Evolutionary conservation across 2,329 filamentous ascomycete genomes (phyloP).

Genomic region (Sporothrix pseudoabietina): DNA sequence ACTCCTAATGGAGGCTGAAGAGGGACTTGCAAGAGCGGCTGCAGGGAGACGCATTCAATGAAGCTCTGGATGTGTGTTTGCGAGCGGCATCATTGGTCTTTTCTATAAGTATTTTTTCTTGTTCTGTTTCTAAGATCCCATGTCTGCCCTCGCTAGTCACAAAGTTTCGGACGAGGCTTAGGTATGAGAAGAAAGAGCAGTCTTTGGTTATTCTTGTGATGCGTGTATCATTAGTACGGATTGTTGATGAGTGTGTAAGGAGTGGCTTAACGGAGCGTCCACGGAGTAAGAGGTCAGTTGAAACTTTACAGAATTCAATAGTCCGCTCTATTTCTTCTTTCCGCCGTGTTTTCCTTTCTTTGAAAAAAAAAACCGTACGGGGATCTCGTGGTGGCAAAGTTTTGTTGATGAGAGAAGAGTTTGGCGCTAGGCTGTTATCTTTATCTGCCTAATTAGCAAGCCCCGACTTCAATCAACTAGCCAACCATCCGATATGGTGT

Average conservation of each 20-base stretch:
- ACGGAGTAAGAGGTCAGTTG: background rate
- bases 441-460: background rate
- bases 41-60: too few relatives aligned
- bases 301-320: background rate
- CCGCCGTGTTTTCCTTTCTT: too few relatives aligned
- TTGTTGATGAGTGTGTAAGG: background rate
- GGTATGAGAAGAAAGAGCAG: too few relatives aligned
- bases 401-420: background rate
- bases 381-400: background rate
- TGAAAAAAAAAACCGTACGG: too few relatives aligned
- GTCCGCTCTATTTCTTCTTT: background rate
- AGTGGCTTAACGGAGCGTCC: background rate
- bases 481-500: slow-evolving; percentile 33
- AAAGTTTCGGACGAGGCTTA: too few relatives aligned
- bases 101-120: too few relatives aligned
- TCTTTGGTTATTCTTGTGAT: background rate
- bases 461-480: background rate
- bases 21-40: too few relatives aligned
- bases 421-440: background rate
- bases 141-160: too few relatives aligned
- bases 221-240: background rate
- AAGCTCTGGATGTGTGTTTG: too few relatives aligned
- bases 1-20: too few relatives aligned
- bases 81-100: too few relatives aligned
- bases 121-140: too few relatives aligned